Conservation (phyloP, 2,329 filamentous ascomycete species). For the Epichloe aotearoae region DNA sequence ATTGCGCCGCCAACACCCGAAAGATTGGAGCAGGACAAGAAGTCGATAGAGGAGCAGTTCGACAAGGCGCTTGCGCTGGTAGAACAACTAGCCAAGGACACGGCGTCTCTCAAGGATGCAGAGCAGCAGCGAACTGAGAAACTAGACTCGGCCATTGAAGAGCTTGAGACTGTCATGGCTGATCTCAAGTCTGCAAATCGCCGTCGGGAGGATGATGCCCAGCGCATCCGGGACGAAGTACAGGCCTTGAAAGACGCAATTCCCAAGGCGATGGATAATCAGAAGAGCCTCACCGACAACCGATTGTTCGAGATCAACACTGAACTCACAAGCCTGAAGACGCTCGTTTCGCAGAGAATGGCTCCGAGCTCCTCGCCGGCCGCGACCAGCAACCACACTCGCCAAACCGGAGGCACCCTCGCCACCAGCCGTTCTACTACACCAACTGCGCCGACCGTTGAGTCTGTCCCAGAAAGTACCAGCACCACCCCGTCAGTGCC, state of each 20-base stretch:
- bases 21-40: constrained; percentile 88
- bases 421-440: not conserved
- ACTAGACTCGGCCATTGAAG: constrained; percentile 66
- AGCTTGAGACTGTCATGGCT: constrained; percentile 70
- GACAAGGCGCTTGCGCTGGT: constrained; percentile 82
- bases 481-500: constrained; percentile 12
- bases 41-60: constrained; percentile 84
- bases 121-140: constrained; percentile 75
- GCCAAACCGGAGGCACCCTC: constrained; percentile 1
- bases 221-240: constrained; percentile 77
- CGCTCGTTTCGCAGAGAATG: constrained; percentile 58
- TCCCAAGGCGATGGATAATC: constrained; percentile 75
- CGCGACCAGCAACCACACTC: constrained; percentile 8
- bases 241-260: constrained; percentile 70
- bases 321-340: constrained; percentile 87
- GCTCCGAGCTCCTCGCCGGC: constrained; percentile 20
- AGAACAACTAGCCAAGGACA: constrained; percentile 86
- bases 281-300: constrained; percentile 71
- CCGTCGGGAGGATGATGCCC: constrained; percentile 75
- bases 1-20: constrained; percentile 89
- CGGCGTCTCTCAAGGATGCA: constrained; percentile 70
- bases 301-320: constrained; percentile 72
- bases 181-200: constrained; percentile 73
- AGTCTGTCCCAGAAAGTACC: constrained; percentile 12
- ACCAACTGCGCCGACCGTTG: constrained; percentile 11